A percentile compares a stretch with the other conserved stretches of the same genome.
Evolutionary conservation across 306 rosid species (phyloP).

Genomic region (Quercus cerris): DNA sequence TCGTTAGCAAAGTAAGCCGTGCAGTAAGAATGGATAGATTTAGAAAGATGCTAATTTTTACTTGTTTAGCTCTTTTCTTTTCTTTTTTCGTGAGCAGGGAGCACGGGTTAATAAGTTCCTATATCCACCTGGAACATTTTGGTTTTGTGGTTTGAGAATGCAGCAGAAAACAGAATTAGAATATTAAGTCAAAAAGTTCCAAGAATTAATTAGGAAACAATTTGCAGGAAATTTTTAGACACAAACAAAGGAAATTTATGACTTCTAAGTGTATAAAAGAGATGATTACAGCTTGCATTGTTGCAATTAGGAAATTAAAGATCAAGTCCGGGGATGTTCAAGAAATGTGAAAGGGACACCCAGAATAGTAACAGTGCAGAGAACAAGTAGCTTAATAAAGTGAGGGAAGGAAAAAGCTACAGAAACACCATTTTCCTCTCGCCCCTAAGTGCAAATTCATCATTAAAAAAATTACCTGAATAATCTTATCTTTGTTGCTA

Average conservation of each 20-base stretch:
- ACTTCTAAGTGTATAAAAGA: background rate
- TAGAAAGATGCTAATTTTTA: background rate
- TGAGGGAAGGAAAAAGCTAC: background rate
- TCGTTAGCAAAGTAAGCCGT: no score
- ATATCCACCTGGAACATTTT: no score
- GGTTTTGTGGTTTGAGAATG: no score
- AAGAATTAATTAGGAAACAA: no score
- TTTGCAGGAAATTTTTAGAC: no score
- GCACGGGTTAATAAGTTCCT: no score
- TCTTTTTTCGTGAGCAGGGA: background rate
- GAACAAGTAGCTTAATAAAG: background rate
- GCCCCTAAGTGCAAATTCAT: background rate
- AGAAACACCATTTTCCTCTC: background rate
- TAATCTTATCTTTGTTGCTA: background rate
- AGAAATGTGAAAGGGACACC: background rate
- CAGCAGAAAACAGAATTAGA: no score
- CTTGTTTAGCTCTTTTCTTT: background rate
- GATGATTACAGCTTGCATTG: background rate
- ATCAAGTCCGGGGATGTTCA: background rate
- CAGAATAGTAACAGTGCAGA: background rate
- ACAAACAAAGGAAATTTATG: background rate
- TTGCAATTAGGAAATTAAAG: background rate
- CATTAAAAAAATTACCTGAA: background rate
- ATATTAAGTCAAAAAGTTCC: no score
- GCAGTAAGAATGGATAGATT: no score